Conservation (phyloP, 345 rosid species). For the Xanthoceras sorbifolium region DNA sequence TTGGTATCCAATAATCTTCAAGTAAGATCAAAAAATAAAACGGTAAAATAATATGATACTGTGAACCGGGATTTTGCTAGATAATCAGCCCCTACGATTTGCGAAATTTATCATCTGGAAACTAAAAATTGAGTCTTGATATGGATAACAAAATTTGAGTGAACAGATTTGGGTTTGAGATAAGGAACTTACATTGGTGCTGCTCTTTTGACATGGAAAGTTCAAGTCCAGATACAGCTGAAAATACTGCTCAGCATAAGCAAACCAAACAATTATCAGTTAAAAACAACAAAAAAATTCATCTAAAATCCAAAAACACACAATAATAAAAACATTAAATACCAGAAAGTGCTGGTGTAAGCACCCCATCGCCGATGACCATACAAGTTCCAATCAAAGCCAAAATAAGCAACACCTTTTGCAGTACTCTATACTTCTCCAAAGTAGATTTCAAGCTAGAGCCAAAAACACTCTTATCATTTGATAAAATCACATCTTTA, state of each 20-base stretch:
- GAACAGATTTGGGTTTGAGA: slow-evolving; percentile 18
- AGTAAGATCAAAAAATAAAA: neutral
- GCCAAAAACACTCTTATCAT: slow-evolving; percentile 34
- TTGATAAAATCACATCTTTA: slow-evolving; percentile 34
- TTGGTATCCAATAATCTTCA: neutral
- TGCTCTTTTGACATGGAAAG: slow-evolving; percentile 76
- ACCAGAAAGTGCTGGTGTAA: slow-evolving; percentile 92
- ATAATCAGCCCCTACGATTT: neutral
- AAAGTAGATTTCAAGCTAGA: slow-evolving; percentile 60
- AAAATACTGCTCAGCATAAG: slow-evolving; percentile 58
- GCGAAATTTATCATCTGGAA: neutral
- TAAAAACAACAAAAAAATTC: neutral
- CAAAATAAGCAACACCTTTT: slow-evolving; percentile 68
- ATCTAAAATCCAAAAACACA: slow-evolving; percentile 7
- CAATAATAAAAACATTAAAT: slow-evolving; percentile 3
- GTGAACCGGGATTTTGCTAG: neutral
- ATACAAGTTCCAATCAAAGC: slow-evolving; percentile 89
- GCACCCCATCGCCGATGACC: slow-evolving; percentile 96
- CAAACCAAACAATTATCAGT: slow-evolving; percentile 16
- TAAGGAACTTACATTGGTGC: slow-evolving; percentile 63
- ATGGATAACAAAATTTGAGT: neutral
- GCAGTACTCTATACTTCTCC: slow-evolving; percentile 68
- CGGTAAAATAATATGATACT: neutral
- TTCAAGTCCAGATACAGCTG: slow-evolving; percentile 89
- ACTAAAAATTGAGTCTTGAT: neutral